phyloP scores from a whole-genome alignment of 768 basidiomycete species.

The Crassisporium funariophilum region DNA sequence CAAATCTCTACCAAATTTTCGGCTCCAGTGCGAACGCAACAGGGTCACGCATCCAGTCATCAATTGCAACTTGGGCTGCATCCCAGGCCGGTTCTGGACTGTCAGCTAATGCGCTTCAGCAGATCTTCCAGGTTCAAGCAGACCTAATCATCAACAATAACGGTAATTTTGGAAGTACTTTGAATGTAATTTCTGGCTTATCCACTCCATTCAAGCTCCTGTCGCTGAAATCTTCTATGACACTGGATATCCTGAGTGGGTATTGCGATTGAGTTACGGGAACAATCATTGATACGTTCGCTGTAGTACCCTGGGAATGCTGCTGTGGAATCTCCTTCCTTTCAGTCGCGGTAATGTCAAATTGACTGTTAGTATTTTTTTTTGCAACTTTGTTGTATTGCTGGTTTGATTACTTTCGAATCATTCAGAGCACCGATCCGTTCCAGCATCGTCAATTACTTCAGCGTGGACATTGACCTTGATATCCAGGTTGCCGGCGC shows the following conservation, averaged over 20 bases:
- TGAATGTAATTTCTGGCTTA: not conserved
- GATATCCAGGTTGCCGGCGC: conserved; percentile 52
- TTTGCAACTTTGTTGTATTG: not conserved
- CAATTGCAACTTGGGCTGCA: conserved; percentile 43
- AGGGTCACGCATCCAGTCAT: conserved; percentile 39
- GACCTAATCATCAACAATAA: conserved; percentile 48
- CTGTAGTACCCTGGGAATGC: conserved; percentile 49
- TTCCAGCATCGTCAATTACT: conserved; percentile 56
- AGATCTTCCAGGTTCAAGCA: conserved; percentile 49
- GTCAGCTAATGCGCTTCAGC: conserved; percentile 42
- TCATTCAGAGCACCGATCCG: conserved; percentile 43
- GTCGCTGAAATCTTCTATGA: conserved; percentile 51
- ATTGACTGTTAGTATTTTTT: conserved; percentile 39
- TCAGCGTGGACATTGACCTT: conserved; percentile 49
- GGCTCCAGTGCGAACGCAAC: conserved; percentile 32
- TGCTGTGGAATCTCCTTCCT: conserved; percentile 56
- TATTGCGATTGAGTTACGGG: too few species aligned
- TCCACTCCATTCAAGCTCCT: conserved; percentile 35
- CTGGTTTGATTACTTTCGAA: not conserved
- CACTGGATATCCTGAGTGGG: conserved; percentile 47
- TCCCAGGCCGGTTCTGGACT: conserved; percentile 43
- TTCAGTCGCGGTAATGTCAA: conserved; percentile 55
- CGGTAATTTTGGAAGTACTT: conserved; percentile 27
- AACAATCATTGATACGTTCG: too few species aligned
- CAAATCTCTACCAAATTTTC: conserved; percentile 52